Conservation (phyloP, 2,329 filamentous ascomycete genomes). For the Claviceps quebecensis region DNA sequence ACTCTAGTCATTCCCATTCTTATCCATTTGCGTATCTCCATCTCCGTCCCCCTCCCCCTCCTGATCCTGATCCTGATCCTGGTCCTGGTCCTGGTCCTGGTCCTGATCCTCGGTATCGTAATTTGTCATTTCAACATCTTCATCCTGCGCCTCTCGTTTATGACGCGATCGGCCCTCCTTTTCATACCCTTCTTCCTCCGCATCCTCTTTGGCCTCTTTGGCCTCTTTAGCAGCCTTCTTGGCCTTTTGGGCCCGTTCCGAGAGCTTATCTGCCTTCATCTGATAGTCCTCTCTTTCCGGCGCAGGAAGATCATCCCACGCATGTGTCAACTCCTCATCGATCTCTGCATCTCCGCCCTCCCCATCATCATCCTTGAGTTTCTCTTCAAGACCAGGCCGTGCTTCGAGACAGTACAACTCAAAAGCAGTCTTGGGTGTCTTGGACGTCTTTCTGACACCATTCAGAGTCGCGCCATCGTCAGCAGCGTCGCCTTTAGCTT, state of each 20-base stretch:
- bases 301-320: conserved; percentile 40
- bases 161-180: conserved; percentile 11
- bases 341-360: conserved; percentile 21
- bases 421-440: conserved; percentile 34
- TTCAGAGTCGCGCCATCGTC: conserved; percentile 19
- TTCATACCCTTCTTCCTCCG: conserved; percentile 8
- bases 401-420: conserved; percentile 40
- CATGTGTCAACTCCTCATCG: conserved; percentile 40
- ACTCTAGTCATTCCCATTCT: conserved; percentile 11
- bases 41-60: neutral
- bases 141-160: conserved; percentile 25
- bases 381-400: conserved; percentile 28
- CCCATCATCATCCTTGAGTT: conserved; percentile 25
- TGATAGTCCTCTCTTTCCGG: conserved; percentile 36
- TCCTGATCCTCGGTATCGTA: conserved; percentile 29
- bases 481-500: conserved; percentile 14
- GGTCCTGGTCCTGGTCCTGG: conserved; percentile 2
- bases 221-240: conserved; percentile 11
- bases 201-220: conserved; percentile 8
- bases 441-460: conserved; percentile 25
- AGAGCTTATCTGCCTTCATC: conserved; percentile 16
- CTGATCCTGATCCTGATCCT: conserved; percentile 9
- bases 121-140: conserved; percentile 35
- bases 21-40: neutral
- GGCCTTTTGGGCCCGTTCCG: conserved; percentile 15